phyloP scores from a whole-genome alignment of 139 green algal species.

The Micractinium sp. region DNA sequence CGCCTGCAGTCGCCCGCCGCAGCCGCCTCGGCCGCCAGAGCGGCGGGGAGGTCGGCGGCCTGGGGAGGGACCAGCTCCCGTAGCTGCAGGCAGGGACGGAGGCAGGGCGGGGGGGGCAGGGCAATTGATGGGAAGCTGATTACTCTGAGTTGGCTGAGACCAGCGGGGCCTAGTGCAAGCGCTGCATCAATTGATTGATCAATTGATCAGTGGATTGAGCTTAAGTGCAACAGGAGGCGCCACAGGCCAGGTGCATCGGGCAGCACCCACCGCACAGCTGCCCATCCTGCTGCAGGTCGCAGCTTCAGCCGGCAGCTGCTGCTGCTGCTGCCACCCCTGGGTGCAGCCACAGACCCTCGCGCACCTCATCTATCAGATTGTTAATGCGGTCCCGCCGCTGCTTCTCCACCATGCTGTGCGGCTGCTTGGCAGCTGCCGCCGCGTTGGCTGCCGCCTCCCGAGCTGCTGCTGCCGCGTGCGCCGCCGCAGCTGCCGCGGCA shows the following conservation, averaged over 20 bases:
- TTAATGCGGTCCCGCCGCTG: conserved; percentile 84
- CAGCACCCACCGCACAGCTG: too few relatives aligned
- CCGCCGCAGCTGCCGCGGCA: not conserved
- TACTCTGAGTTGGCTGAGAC: too few relatives aligned
- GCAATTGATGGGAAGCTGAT: too few relatives aligned
- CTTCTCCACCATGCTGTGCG: conserved; percentile 83
- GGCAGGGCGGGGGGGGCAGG: not conserved
- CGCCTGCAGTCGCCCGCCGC: not conserved
- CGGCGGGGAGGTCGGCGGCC: not conserved
- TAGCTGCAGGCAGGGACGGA: conserved; percentile 26
- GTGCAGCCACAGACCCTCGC: not conserved
- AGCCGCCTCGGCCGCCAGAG: too few relatives aligned
- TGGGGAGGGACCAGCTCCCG: conserved; percentile 51
- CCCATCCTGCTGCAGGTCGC: too few relatives aligned
- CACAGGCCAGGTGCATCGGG: too few relatives aligned
- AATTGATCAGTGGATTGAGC: too few relatives aligned
- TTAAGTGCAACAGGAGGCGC: too few relatives aligned
- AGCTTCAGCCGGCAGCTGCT: too few relatives aligned
- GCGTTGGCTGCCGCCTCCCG: not conserved
- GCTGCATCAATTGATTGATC: too few relatives aligned
- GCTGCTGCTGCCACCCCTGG: too few relatives aligned
- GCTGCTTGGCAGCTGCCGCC: conserved; percentile 43
- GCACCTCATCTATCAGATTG: conserved; percentile 73
- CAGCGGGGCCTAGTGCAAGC: too few relatives aligned
- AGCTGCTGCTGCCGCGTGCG: not conserved